These are phyloP conservation scores for Plasmodium yoelii DNA, from an alignment of 169 alveolate species.

Conservation along the genomic window DNA sequence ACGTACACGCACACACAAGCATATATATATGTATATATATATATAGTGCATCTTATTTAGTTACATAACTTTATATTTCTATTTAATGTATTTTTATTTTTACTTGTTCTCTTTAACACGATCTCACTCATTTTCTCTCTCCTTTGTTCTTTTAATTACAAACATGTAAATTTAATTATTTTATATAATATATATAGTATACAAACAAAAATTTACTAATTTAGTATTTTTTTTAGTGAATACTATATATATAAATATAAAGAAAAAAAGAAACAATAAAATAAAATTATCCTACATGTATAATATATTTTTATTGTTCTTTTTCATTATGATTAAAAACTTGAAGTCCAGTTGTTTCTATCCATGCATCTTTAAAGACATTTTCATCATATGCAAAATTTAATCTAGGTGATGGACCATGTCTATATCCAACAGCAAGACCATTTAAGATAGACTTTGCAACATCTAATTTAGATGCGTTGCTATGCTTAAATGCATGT, in stretches of 20 bases:
- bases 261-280: background rate
- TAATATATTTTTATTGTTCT: slow-evolving; percentile 4
- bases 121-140: too few species aligned
- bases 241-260: slow-evolving; percentile 2
- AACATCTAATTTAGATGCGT: slow-evolving; percentile 81
- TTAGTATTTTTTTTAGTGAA: background rate
- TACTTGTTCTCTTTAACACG: too few species aligned
- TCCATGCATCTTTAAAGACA: slow-evolving; percentile 79
- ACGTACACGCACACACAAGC: slow-evolving; percentile 1
- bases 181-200: too few species aligned
- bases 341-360: slow-evolving; percentile 72
- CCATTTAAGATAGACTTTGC: slow-evolving; percentile 84
- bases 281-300: too few species aligned
- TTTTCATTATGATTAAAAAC: slow-evolving; percentile 62
- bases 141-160: slow-evolving; percentile 10
- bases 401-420: slow-evolving; percentile 88
- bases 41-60: too few species aligned
- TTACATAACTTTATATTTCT: background rate
- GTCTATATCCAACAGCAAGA: slow-evolving; percentile 86
- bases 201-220: too few species aligned
- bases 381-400: slow-evolving; percentile 88
- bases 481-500: slow-evolving; percentile 73
- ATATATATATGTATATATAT: background rate
- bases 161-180: slow-evolving; percentile 19
- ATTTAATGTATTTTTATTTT: background rate